Evolutionary conservation across 129 eudicot species (phyloP).

Genomic region (Flaveria trinervia): DNA sequence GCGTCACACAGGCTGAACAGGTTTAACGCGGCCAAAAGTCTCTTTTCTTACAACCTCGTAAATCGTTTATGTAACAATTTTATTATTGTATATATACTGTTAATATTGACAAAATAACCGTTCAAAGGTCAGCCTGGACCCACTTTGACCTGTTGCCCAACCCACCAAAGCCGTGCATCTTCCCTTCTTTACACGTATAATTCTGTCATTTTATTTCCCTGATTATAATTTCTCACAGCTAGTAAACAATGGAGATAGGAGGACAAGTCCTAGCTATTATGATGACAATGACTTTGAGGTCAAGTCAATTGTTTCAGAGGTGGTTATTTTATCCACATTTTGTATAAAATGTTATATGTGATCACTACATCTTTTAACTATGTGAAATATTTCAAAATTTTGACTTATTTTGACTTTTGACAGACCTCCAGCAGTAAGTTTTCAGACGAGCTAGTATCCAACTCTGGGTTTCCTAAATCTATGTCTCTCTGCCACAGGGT

Average conservation of each 20-base stretch:
- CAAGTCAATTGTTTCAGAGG: constrained; percentile 10
- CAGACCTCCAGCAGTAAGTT: constrained; percentile 3
- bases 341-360: neutral
- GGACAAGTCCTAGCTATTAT: neutral
- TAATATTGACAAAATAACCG: neutral
- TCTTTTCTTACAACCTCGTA: neutral
- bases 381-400: neutral
- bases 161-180: neutral
- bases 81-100: neutral
- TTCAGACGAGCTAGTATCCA: neutral
- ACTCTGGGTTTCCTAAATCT: neutral
- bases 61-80: neutral
- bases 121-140: neutral
- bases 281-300: neutral
- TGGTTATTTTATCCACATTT: neutral
- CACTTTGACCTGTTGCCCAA: no score
- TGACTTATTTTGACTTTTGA: neutral
- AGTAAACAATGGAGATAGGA: neutral
- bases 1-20: constrained; percentile 34
- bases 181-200: neutral
- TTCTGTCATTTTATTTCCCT: neutral
- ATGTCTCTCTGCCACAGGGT: constrained; percentile 4
- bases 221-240: neutral
- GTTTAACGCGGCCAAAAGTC: neutral
- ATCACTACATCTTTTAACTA: neutral